These are phyloP conservation scores for Lepidium sativum DNA, from an alignment of 345 rosid genomes.

Conservation along the genomic window DNA sequence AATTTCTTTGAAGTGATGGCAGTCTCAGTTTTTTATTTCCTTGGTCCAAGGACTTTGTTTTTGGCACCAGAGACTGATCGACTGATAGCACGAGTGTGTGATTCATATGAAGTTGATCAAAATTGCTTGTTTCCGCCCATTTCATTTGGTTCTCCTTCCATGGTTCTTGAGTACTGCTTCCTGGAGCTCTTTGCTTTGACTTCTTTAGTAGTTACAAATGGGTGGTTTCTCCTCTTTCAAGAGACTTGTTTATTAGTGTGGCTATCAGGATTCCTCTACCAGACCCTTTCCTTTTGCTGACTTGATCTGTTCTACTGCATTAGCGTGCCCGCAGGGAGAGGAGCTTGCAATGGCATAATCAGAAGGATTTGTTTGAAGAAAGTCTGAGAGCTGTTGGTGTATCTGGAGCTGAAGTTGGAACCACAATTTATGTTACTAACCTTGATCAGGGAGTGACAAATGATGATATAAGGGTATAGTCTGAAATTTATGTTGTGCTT, in stretches of 20 bases:
- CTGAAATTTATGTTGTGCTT: constrained; percentile 17
- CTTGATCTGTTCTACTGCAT: constrained; percentile 41
- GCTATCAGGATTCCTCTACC: constrained; percentile 38
- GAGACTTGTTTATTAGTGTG: constrained; percentile 33
- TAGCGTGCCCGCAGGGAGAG: constrained; percentile 62
- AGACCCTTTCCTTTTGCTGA: constrained; percentile 46
- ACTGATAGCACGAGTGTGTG: constrained; percentile 28
- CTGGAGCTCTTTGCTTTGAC: constrained; percentile 35
- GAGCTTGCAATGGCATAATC: constrained; percentile 82
- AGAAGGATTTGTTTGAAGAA: constrained; percentile 86
- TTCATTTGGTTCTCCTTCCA: constrained; percentile 34
- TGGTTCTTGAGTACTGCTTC: constrained; percentile 34
- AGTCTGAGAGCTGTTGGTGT: constrained; percentile 89
- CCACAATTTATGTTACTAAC: constrained; percentile 78
- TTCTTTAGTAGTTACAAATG: constrained; percentile 11
- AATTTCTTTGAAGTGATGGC: constrained; percentile 35
- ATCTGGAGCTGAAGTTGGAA: constrained; percentile 70
- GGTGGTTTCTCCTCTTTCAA: constrained; percentile 28
- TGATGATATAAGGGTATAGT: constrained; percentile 89
- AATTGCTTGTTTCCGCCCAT: constrained; percentile 13
- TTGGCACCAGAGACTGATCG: constrained; percentile 49
- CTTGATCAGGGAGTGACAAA: constrained; percentile 81
- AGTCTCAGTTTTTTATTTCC: constrained; percentile 39
- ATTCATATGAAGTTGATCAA: constrained; percentile 40
- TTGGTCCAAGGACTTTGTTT: constrained; percentile 13